These are phyloP conservation scores for Coix lacrymajobi DNA, from an alignment of 176 grass and related monocot species.

Conservation along the genomic window DNA sequence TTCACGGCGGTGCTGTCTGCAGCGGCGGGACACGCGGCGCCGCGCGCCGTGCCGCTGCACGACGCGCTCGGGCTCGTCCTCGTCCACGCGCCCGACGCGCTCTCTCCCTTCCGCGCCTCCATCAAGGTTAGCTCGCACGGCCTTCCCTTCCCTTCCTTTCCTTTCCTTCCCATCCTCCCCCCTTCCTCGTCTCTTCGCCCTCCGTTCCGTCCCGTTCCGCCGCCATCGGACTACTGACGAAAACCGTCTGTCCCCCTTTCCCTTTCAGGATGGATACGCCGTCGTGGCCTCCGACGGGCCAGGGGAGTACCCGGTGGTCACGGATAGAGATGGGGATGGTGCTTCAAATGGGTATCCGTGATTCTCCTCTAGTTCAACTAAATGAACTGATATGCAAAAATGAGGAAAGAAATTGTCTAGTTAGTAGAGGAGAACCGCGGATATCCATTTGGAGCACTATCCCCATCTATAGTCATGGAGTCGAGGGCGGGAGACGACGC, in stretches of 20 bases:
- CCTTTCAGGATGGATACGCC: constrained; percentile 75
- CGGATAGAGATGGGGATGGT: too few species aligned
- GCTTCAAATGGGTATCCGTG: too few species aligned
- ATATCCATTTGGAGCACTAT: too few species aligned
- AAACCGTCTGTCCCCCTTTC: not conserved
- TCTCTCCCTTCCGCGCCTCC: constrained; percentile 86
- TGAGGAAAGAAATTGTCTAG: too few species aligned
- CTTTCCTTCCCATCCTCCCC: not conserved
- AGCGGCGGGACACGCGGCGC: constrained; percentile 26
- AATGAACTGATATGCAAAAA: too few species aligned
- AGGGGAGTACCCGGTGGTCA: constrained; percentile 72
- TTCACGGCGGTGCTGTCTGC: constrained; percentile 50
- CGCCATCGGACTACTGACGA: not conserved
- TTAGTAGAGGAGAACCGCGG: too few species aligned
- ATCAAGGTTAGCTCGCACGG: constrained; percentile 44
- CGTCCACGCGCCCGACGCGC: constrained; percentile 51
- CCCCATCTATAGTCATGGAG: too few species aligned
- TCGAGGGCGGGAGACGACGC: too few species aligned
- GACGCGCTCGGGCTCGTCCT: constrained; percentile 74
- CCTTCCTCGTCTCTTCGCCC: not conserved
- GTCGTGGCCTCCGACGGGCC: constrained; percentile 80
- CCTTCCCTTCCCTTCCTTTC: not conserved
- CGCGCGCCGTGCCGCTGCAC: constrained; percentile 41
- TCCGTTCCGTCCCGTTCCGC: not conserved
- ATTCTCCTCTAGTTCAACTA: too few species aligned